Percentiles rank a stretch among this genome's conserved stretches.
phyloP scores from a whole-genome alignment of 768 basidiomycete species.

The Hericium rajendrae region DNA sequence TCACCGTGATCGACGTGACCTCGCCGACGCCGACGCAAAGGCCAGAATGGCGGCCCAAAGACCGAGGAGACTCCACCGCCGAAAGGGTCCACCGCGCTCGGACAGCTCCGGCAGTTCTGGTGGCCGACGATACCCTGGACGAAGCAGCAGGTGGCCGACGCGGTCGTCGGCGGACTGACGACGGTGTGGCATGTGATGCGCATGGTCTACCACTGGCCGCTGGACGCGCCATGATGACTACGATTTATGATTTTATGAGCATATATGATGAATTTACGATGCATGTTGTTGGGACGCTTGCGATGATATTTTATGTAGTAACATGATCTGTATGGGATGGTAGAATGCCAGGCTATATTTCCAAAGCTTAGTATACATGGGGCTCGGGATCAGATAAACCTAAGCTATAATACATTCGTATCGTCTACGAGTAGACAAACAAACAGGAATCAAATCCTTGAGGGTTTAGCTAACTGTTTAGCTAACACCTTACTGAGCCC shows the following conservation, averaged over 20 bases:
- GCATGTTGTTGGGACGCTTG: not conserved
- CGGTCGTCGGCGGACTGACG: constrained; percentile 30
- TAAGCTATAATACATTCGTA: not conserved
- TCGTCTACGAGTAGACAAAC: not conserved
- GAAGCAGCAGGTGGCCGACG: constrained; percentile 19
- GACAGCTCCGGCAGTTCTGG: not conserved
- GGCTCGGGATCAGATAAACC: no score
- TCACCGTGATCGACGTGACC: constrained; percentile 13
- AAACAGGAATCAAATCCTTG: not conserved
- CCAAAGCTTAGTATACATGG: no score
- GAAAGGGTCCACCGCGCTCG: not conserved
- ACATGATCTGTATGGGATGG: no score
- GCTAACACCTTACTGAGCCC: constrained; percentile 30
- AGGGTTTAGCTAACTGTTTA: no score
- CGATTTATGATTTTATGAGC: no score
- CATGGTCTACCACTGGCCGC: constrained; percentile 46
- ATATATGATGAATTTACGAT: no score
- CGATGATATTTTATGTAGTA: not conserved
- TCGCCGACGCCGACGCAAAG: constrained; percentile 7
- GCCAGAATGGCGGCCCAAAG: not conserved
- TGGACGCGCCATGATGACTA: constrained; percentile 33
- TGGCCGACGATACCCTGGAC: constrained; percentile 15
- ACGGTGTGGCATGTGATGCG: constrained; percentile 39
- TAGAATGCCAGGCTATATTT: no score
- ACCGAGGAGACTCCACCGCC: not conserved